A percentile compares a stretch with the other conserved stretches of the same genome.
Evolutionary conservation across 2,329 filamentous ascomycete species (phyloP).

Genomic region (Fusarium haematococcum): DNA sequence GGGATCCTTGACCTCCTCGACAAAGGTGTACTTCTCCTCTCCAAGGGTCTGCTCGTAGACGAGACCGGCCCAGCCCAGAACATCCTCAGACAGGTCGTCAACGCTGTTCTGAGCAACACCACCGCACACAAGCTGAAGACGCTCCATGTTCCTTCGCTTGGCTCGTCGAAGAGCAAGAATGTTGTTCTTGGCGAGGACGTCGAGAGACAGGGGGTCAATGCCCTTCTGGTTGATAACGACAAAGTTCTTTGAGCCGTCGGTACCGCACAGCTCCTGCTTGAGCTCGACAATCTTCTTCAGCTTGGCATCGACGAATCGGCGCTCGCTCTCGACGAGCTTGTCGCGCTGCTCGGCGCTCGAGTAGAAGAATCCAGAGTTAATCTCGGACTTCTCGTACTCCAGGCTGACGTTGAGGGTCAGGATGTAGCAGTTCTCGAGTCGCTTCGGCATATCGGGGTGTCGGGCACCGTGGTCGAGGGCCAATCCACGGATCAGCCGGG

Average conservation of each 20-base stretch:
- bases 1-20: conserved; percentile 98
- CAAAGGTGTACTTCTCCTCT: conserved; percentile 99
- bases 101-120: conserved; percentile 95
- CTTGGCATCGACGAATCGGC: conserved; percentile 95
- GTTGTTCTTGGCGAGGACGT: conserved; percentile 97
- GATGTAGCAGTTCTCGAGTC: conserved; percentile 94
- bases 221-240: conserved; percentile 99
- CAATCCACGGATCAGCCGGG: conserved; percentile 92
- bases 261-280: conserved; percentile 97
- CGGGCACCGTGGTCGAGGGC: conserved; percentile 95
- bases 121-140: conserved; percentile 93
- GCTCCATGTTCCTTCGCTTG: conserved; percentile 99
- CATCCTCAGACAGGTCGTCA: conserved; percentile 87
- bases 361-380: conserved; percentile 99
- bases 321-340: conserved; percentile 97
- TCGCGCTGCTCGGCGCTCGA: conserved; percentile 96
- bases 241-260: conserved; percentile 93
- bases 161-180: conserved; percentile 94
- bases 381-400: conserved; percentile 99
- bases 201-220: conserved; percentile 94
- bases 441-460: conserved; percentile 98
- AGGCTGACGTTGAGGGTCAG: conserved; percentile 95
- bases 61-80: conserved; percentile 93
- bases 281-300: conserved; percentile 96
- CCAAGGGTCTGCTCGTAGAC: conserved; percentile 98